Percentiles rank a stretch among this genome's conserved stretches.
Conservation (phyloP, 2,329 filamentous ascomycete genomes). For the Capronia americana region DNA sequence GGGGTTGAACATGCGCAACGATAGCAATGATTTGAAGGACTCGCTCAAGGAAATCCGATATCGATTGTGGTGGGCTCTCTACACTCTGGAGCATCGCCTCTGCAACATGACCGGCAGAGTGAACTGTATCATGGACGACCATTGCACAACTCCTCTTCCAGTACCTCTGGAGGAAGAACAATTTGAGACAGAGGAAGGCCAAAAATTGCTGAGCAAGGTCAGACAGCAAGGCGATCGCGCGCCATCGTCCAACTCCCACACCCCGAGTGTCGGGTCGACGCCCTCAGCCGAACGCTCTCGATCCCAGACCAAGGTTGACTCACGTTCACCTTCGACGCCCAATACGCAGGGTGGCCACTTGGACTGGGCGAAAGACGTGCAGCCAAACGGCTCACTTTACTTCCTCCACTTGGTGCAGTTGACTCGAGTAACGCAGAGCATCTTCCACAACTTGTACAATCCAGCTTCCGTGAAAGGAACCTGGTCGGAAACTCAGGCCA, state of each 20-base stretch:
- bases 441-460: constrained; percentile 49
- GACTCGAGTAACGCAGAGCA: constrained; percentile 45
- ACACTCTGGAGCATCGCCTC: constrained; percentile 53
- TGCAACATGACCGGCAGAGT: constrained; percentile 55
- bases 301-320: constrained; percentile 31
- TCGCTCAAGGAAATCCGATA: constrained; percentile 55
- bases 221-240: constrained; percentile 42
- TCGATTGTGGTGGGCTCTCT: constrained; percentile 55
- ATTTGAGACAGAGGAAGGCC: constrained; percentile 44
- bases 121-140: constrained; percentile 51
- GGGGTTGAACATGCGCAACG: constrained; percentile 54
- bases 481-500: constrained; percentile 47
- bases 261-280: constrained; percentile 27
- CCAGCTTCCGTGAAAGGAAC: constrained; percentile 46
- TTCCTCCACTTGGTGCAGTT: constrained; percentile 51
- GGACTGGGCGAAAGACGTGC: constrained; percentile 42
- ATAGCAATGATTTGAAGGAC: constrained; percentile 46
- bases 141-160: constrained; percentile 53
- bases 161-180: constrained; percentile 50
- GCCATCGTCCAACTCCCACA: constrained; percentile 39
- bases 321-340: constrained; percentile 35
- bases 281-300: constrained; percentile 33
- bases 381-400: constrained; percentile 48
- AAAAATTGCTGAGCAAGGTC: constrained; percentile 46
- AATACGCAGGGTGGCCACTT: constrained; percentile 26